Percentiles rank a stretch among this genome's conserved stretches.
Evolutionary conservation across 768 basidiomycete species (phyloP).

Genomic region (Amyloporia xantha): DNA sequence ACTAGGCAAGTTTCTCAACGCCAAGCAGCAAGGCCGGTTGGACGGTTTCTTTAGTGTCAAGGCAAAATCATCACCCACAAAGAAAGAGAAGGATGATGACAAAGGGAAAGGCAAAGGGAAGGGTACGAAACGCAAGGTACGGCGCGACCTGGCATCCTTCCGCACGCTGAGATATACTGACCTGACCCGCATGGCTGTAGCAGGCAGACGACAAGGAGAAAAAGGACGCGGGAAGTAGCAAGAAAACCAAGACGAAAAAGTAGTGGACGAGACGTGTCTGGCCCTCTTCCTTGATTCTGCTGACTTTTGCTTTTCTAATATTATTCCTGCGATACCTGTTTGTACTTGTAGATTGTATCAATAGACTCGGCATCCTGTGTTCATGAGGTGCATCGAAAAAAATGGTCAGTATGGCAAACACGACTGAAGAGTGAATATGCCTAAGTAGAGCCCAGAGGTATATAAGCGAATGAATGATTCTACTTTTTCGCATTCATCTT

Average conservation of each 20-base stretch:
- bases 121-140: constrained; percentile 49
- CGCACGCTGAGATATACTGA: too few species aligned
- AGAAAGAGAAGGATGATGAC: constrained; percentile 29
- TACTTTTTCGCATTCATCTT: constrained; percentile 59
- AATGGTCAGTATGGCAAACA: background rate
- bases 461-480: too few species aligned
- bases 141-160: background rate
- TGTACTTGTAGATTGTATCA: constrained; percentile 15
- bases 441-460: too few species aligned
- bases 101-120: constrained; percentile 26
- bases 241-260: constrained; percentile 39
- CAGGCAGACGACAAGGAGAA: constrained; percentile 28
- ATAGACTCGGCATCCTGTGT: constrained; percentile 4
- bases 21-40: constrained; percentile 93
- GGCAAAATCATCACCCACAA: constrained; percentile 47
- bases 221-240: constrained; percentile 25
- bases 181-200: background rate
- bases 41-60: constrained; percentile 91
- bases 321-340: background rate
- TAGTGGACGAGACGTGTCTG: constrained; percentile 7
- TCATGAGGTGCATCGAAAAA: too few species aligned
- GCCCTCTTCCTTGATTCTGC: background rate
- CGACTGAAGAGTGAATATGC: too few species aligned
- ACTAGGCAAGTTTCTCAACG: constrained; percentile 74
- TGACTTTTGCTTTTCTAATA: background rate